Conservation (phyloP, 1,284 basidiomycete genomes). For the Macrocystidia cucumis region DNA sequence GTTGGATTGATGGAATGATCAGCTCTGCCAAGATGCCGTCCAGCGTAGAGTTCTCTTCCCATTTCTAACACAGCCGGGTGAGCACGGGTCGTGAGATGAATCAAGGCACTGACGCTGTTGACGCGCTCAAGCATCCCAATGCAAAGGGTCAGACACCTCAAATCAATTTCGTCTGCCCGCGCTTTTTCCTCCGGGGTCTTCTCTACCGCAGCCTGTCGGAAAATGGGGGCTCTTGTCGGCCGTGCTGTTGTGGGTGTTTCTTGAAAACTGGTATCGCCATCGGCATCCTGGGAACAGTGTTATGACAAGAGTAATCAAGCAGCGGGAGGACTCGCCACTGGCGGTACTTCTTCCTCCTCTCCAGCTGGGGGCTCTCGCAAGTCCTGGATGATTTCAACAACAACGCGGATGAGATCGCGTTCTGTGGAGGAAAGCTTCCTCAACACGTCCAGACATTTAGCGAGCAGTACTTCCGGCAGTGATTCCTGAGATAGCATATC, state of each 20-base stretch:
- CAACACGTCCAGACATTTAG: slow-evolving; percentile 81
- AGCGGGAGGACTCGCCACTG: slow-evolving; percentile 8
- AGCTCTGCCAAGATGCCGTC: slow-evolving; percentile 81
- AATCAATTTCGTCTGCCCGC: slow-evolving; percentile 59
- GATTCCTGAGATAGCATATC: slow-evolving; percentile 74
- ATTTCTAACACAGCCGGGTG: slow-evolving; percentile 39
- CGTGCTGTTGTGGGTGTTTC: slow-evolving; percentile 17
- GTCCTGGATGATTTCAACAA: slow-evolving; percentile 88
- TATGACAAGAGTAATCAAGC: not conserved
- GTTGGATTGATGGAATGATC: slow-evolving; percentile 81
- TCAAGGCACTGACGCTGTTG: slow-evolving; percentile 55
- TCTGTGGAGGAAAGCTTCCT: slow-evolving; percentile 73
- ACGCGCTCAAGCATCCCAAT: slow-evolving; percentile 89
- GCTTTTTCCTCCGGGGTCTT: slow-evolving; percentile 47
- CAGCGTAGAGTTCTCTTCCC: slow-evolving; percentile 87
- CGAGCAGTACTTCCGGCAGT: slow-evolving; percentile 71
- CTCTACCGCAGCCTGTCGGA: slow-evolving; percentile 22
- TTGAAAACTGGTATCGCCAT: slow-evolving; percentile 16
- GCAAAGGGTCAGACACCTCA: slow-evolving; percentile 75
- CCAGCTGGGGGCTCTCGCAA: slow-evolving; percentile 57
- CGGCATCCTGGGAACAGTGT: slow-evolving; percentile 9
- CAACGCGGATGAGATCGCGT: slow-evolving; percentile 83
- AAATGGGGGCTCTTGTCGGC: slow-evolving; percentile 15
- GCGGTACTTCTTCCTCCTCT: slow-evolving; percentile 35
- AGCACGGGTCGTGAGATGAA: not conserved